Percentiles rank a stretch among this genome's conserved stretches.
These are phyloP conservation scores for Leccinum ochraceum DNA, from an alignment of 768 basidiomycete genomes.

Conservation along the genomic window DNA sequence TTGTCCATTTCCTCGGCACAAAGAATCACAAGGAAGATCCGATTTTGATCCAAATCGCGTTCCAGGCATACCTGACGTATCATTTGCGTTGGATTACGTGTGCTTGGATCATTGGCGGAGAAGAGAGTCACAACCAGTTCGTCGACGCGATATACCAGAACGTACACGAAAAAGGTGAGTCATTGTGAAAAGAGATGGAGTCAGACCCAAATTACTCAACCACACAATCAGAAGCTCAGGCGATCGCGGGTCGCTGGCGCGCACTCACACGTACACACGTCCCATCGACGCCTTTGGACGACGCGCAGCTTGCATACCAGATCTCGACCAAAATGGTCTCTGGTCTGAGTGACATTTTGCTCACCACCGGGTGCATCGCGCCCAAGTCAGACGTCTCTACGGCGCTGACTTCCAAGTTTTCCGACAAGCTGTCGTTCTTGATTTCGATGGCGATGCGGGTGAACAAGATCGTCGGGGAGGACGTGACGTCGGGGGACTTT, in stretches of 20 bases:
- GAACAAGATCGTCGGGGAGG: constrained; percentile 39
- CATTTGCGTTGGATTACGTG: constrained; percentile 29
- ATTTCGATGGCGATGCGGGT: constrained; percentile 48
- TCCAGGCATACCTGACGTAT: constrained; percentile 33
- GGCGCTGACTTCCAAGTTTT: constrained; percentile 44
- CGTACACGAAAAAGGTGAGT: constrained; percentile 39
- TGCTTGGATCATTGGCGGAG: constrained; percentile 34
- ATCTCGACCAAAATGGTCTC: constrained; percentile 25
- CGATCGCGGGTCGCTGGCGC: constrained; percentile 46
- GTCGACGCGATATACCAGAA: constrained; percentile 34
- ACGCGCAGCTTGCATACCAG: constrained; percentile 25
- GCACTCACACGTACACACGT: constrained; percentile 39
- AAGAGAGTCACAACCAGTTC: constrained; percentile 24
- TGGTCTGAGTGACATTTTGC: constrained; percentile 31
- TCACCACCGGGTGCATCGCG: constrained; percentile 28
- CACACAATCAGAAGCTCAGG: constrained; percentile 40
- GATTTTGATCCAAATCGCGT: constrained; percentile 38
- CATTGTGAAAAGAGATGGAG: not conserved
- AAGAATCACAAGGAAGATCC: constrained; percentile 36
- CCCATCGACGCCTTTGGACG: constrained; percentile 25
- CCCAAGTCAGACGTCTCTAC: constrained; percentile 35
- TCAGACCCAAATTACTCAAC: not conserved
- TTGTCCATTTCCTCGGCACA: constrained; percentile 30
- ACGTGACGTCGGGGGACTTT: constrained; percentile 34
- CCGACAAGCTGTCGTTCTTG: constrained; percentile 42